Percentiles rank a stretch among this genome's conserved stretches.
phyloP scores from a whole-genome alignment of 805 yeast species.

The Kuraishia borneana region DNA sequence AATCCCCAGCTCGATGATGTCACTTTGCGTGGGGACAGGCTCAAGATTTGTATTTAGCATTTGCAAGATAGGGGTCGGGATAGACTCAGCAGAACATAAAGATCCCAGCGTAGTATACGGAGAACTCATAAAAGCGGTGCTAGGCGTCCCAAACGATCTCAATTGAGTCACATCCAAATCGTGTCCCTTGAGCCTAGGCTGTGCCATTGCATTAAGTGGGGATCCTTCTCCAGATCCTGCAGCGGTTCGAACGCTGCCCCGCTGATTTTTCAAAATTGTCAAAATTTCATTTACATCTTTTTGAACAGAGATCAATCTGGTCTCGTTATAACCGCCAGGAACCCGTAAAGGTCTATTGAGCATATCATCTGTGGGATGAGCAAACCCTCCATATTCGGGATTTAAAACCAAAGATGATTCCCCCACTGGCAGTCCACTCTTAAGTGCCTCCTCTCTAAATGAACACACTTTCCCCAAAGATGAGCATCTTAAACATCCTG shows the following conservation, averaged over 20 bases:
- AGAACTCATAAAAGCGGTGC: conserved; percentile 25
- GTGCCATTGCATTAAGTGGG: conserved; percentile 6
- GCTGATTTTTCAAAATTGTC: neutral
- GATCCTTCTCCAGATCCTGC: conserved; percentile 11
- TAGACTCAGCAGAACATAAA: conserved; percentile 15
- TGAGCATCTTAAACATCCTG: conserved; percentile 47
- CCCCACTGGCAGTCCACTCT: conserved; percentile 1
- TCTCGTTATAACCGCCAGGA: conserved; percentile 2
- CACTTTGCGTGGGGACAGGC: conserved; percentile 19
- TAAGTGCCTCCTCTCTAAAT: conserved; percentile 21
- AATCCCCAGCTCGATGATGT: conserved; percentile 39
- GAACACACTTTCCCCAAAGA: conserved; percentile 43
- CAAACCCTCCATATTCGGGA: conserved; percentile 2
- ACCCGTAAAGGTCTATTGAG: conserved; percentile 2
- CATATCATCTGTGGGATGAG: neutral
- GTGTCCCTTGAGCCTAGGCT: conserved; percentile 9
- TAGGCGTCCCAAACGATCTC: conserved; percentile 22
- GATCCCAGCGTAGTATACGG: conserved; percentile 31
- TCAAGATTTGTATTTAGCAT: conserved; percentile 17
- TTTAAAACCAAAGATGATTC: neutral
- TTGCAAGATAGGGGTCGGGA: conserved; percentile 26
- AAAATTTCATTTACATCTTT: conserved; percentile 1
- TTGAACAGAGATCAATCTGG: conserved; percentile 1
- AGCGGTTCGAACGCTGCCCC: neutral
- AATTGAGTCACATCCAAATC: conserved; percentile 5